Base-by-base conservation (phyloP, 1,284 basidiomycete genomes). In the Peniophora sp. region DNA sequence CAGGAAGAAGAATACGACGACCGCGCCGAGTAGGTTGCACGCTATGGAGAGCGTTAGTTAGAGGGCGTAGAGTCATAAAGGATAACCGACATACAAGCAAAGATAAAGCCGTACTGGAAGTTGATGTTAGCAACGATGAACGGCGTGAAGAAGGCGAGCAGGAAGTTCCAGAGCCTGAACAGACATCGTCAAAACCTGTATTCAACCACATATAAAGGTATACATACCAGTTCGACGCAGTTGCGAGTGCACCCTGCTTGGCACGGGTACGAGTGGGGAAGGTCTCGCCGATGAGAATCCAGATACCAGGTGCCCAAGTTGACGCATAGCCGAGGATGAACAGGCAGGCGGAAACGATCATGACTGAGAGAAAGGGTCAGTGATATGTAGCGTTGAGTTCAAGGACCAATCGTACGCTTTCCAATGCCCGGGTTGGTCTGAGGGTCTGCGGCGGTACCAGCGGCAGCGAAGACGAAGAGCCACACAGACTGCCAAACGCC, bases 241-340 rank as follows among this genome's bases (percentile, higher is more conserved):
- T 89, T 1, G 87, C 75, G 36, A 92, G 65, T 16, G 85, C 78
- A 11, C 81, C 85, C 62, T 90, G 88, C 66, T 87, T 88, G 3
- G 85, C 85, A 51, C 88, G 75, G 3, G 85, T 88, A 41, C 80
- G 70, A 12, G 83, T 86, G 1, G 83, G 79, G 74, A 89, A 89
- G 1, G 83, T 86, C 66, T 91, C 88, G 35, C 84, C 84, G 53
- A 83, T 83, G 19, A 87, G 69, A 63, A 85, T 87, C 85, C 86
- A 89, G 50, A 88, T 68, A 51, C 83, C 81, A 22, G 72, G 73
- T 50, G 1, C 36, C 81, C 22, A 32, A 32, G 87, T 89, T 65
- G 74, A 81, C 2, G 88, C 85, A 61, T 83, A 91, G 12, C 85
- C 86, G 27, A 85, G 65, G 61, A 91, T 90, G 69, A 90, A 90